A percentile compares a stretch with the other conserved stretches of the same genome.
phyloP scores from a whole-genome alignment of 2,329 filamentous ascomycete species.

The Hymenoscyphus fructigenus region DNA sequence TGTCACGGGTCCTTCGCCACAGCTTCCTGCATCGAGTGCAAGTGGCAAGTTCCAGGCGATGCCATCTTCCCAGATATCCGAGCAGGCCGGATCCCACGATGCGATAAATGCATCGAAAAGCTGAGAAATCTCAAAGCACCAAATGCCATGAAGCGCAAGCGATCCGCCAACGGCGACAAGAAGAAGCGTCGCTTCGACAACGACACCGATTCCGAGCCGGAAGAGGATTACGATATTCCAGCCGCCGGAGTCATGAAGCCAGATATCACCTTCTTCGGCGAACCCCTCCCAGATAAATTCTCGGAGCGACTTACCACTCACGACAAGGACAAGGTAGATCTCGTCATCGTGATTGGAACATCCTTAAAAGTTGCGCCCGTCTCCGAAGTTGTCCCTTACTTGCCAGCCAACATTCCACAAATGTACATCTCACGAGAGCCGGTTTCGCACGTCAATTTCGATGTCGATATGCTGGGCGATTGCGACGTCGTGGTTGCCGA shows the following conservation, averaged over 20 bases:
- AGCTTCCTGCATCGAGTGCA: slow-evolving; percentile 83
- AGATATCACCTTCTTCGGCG: slow-evolving; percentile 97
- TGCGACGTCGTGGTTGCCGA: slow-evolving; percentile 90
- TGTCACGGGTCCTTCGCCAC: slow-evolving; percentile 96
- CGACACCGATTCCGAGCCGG: slow-evolving; percentile 44
- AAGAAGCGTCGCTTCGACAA: slow-evolving; percentile 33
- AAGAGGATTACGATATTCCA: slow-evolving; percentile 63
- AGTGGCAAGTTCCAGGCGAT: slow-evolving; percentile 70
- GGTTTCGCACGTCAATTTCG: slow-evolving; percentile 88
- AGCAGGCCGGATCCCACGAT: slow-evolving; percentile 73
- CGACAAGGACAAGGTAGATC: slow-evolving; percentile 77
- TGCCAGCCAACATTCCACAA: slow-evolving; percentile 79
- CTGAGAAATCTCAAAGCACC: slow-evolving; percentile 51
- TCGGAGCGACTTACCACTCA: slow-evolving; percentile 75
- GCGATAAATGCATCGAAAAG: slow-evolving; percentile 64
- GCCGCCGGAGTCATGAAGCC: slow-evolving; percentile 86
- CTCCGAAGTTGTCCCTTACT: slow-evolving; percentile 80
- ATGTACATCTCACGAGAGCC: slow-evolving; percentile 87
- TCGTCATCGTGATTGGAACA: slow-evolving; percentile 95
- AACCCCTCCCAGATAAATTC: slow-evolving; percentile 82
- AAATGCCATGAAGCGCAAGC: slow-evolving; percentile 55
- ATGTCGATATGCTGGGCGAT: slow-evolving; percentile 93
- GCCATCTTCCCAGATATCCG: slow-evolving; percentile 78
- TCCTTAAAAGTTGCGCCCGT: slow-evolving; percentile 95
- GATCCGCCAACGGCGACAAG: slow-evolving; percentile 51